Evolutionary conservation across 2,329 filamentous ascomycete species (phyloP), one percentile per base, ranked within the genome.

Genomic region (Claviceps fusiformis): DNA sequence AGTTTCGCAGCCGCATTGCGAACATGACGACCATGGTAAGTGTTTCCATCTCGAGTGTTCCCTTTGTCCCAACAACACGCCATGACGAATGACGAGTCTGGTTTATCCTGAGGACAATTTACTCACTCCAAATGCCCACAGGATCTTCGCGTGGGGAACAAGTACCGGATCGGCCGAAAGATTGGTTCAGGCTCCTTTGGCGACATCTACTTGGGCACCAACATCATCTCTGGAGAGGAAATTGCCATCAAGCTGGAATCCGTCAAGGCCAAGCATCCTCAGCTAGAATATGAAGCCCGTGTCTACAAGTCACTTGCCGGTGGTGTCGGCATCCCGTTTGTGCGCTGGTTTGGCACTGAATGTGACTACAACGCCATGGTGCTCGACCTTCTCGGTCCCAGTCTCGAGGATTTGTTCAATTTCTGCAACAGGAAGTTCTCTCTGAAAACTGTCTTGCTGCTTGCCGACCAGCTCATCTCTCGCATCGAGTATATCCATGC

Each of bases 361-460:
- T 97, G 92, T 74, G 93, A 97, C 77, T 97, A 98, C 83, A 97
- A 98, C 75, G 93, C 93, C 71, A 97, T 98, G 93, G 93, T 98
- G 53, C 83, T 97, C 62, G 93, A 98, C 68, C 85, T 98, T 31
- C 87, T 98, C 56, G 93, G 93, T 44, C 93, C 93, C 62, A 93
- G 87, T 67, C 76, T 98, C 73, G 93, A 98, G 75, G 93, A 98
- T 70, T 81, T 98, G 39, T 98, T 98, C 88, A 97, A 98, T 82
- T 97, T 97, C 74, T 98, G 93, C 84, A 97, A 97, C 84, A 87
- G 93, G 73, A 97, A 97, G 73, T 98, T 97, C 78, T 96, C 93
- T 13, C 77, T 98, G 63, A 98, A 98, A 86, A 98, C 93, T 1
- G 93, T 98, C 33, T 81, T 98, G 47, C 83, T 98, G 31, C 82